Conservation (phyloP, 2,329 filamentous ascomycete species). For the Cercospora zeina region DNA sequence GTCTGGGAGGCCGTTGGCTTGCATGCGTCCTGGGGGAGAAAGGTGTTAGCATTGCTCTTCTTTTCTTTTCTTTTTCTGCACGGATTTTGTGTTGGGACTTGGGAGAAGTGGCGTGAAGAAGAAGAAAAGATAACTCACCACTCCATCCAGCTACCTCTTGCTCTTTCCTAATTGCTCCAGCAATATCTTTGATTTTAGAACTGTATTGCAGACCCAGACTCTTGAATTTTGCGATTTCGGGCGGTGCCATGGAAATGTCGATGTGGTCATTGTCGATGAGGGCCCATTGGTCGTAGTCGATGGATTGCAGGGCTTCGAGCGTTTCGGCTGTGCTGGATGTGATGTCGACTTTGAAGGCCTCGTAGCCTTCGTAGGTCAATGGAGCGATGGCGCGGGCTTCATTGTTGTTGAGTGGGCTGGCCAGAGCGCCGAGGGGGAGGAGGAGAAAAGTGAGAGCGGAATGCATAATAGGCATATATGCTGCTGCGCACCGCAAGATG, state of each 20-base stretch:
- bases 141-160: background rate
- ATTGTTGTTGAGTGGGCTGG: background rate
- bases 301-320: slow-evolving; percentile 39
- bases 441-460: background rate
- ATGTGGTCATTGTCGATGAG: slow-evolving; percentile 39
- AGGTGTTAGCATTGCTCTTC: too few relatives aligned
- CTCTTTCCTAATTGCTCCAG: slow-evolving; percentile 40
- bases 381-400: background rate
- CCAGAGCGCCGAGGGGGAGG: background rate
- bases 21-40: slow-evolving; percentile 36
- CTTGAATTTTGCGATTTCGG: slow-evolving; percentile 32
- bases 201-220: slow-evolving; percentile 44
- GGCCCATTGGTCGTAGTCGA: slow-evolving; percentile 36
- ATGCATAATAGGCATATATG: background rate
- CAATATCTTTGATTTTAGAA: slow-evolving; percentile 46
- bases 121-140: background rate
- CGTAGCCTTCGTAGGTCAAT: slow-evolving; percentile 45
- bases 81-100: too few relatives aligned
- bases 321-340: slow-evolving; percentile 1
- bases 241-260: slow-evolving; percentile 14
- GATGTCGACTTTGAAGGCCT: slow-evolving; percentile 38
- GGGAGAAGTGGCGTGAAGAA: background rate
- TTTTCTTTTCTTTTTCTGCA: too few relatives aligned
- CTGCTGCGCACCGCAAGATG: background rate
- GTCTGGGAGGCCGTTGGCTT: slow-evolving; percentile 33